phyloP scores from a whole-genome alignment of 495 filamentous ascomycete genomes.

The Penicillium canescens region DNA sequence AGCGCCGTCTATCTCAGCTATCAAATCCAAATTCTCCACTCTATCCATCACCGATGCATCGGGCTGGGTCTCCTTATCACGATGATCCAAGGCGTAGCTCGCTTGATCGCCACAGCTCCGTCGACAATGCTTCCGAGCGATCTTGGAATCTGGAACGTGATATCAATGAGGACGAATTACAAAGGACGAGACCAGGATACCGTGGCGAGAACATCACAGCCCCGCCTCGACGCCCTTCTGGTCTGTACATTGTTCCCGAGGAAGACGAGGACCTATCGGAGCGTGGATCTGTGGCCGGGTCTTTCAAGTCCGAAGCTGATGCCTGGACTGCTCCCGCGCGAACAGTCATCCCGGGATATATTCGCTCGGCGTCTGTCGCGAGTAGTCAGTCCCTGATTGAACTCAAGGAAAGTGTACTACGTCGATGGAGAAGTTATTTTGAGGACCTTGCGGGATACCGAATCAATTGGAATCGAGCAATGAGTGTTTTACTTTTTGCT shows the following conservation, averaged over 20 bases:
- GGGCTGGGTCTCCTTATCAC: slow-evolving; percentile 12
- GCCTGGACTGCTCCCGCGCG: slow-evolving; percentile 22
- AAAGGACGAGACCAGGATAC: slow-evolving; percentile 34
- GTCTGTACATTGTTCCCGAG: slow-evolving; percentile 31
- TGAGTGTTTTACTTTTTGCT: slow-evolving; percentile 9
- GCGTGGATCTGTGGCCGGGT: slow-evolving; percentile 7
- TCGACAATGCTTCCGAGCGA: slow-evolving; percentile 38
- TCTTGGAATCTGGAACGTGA: slow-evolving; percentile 47
- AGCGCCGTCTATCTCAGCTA: slow-evolving; percentile 20
- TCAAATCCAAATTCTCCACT: slow-evolving; percentile 19
- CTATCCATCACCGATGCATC: slow-evolving; percentile 37
- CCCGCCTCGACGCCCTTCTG: slow-evolving; percentile 44
- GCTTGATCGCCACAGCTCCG: slow-evolving; percentile 24
- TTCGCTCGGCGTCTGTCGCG: no score
- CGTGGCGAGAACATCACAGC: slow-evolving; percentile 35
- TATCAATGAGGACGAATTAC: slow-evolving; percentile 40
- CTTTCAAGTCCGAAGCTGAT: not conserved
- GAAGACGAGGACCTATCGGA: slow-evolving; percentile 25
- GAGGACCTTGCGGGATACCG: not conserved
- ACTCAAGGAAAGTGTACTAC: slow-evolving; percentile 4
- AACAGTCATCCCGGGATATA: slow-evolving; percentile 27
- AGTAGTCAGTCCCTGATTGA: not conserved
- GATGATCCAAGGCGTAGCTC: slow-evolving; percentile 18
- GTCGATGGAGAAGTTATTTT: slow-evolving; percentile 7
- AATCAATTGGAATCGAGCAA: slow-evolving; percentile 7